phyloP scores from a whole-genome alignment of 1,139 yeast species.

The Pneumocystis sp. region DNA sequence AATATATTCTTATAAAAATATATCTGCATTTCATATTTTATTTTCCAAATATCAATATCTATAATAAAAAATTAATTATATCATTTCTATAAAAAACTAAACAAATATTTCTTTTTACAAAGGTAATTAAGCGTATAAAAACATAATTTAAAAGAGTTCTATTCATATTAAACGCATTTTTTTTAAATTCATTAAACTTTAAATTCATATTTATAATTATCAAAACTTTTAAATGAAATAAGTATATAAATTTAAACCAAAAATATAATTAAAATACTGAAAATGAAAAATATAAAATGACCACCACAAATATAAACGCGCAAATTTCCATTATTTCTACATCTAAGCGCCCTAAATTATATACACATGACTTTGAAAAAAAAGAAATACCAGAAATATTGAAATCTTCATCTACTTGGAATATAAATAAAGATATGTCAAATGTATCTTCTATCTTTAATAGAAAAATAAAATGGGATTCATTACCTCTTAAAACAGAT shows the following conservation, averaged over 20 bases:
- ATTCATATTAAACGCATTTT: too few species aligned
- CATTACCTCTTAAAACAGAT: not conserved
- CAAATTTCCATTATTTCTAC: not conserved
- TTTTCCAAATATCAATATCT: not conserved
- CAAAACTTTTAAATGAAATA: not conserved
- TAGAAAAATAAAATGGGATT: not conserved
- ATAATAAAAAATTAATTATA: too few species aligned
- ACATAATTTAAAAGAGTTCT: not conserved
- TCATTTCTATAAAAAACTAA: not conserved
- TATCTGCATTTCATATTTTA: too few species aligned
- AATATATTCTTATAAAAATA: too few species aligned
- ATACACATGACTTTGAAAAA: not conserved
- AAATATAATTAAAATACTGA: not conserved
- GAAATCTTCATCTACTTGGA: not conserved
- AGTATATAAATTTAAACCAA: not conserved
- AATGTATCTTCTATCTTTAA: not conserved
- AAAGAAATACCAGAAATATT: not conserved
- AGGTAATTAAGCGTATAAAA: not conserved
- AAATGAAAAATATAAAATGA: not conserved
- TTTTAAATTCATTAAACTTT: too few species aligned
- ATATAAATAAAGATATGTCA: not conserved
- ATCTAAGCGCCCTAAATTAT: not conserved
- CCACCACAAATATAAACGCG: not conserved
- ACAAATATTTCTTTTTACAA: not conserved
- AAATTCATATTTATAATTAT: too few species aligned